A percentile compares a stretch with the other conserved stretches of the same genome.
Conservation (phyloP, 768 basidiomycete species). For the Termitomyces sp. region DNA sequence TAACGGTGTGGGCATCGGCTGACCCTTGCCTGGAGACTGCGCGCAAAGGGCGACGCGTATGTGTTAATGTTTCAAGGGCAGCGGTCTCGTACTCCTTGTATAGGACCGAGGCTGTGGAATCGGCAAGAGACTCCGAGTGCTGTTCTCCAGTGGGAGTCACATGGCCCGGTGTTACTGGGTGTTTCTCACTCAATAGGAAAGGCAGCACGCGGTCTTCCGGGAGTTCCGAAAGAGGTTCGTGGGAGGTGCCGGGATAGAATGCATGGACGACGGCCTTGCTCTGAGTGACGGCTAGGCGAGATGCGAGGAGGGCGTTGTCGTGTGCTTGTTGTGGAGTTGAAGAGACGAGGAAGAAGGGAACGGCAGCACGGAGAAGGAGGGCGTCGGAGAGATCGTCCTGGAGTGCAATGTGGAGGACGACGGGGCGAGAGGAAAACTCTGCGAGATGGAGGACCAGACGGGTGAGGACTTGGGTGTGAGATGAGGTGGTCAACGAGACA, state of each 20-base stretch:
- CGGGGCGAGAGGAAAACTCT: conserved; percentile 56
- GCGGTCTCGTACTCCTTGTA: conserved; percentile 65
- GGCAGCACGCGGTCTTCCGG: conserved; percentile 53
- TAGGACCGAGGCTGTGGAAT: conserved; percentile 24
- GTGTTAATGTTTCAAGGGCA: conserved; percentile 56
- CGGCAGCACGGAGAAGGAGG: conserved; percentile 69
- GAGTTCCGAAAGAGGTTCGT: conserved; percentile 43
- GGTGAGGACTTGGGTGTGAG: conserved; percentile 47
- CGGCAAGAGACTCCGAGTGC: conserved; percentile 14
- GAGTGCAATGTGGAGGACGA: conserved; percentile 71
- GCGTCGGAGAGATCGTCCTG: conserved; percentile 66
- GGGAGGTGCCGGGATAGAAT: conserved; percentile 49
- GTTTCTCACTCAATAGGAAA: conserved; percentile 51
- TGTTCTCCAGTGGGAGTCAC: conserved; percentile 11
- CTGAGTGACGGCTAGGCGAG: conserved; percentile 67
- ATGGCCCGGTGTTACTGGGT: conserved; percentile 29
- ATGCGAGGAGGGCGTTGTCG: conserved; percentile 85
- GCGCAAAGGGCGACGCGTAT: conserved; percentile 55
- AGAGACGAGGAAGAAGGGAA: conserved; percentile 82
- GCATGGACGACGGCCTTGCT: conserved; percentile 81
- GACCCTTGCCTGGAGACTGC: conserved; percentile 52
- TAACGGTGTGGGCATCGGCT: conserved; percentile 53
- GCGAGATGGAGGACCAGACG: conserved; percentile 65
- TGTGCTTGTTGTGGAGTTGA: conserved; percentile 76
- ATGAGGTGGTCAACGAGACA: conserved; percentile 54